Evolutionary conservation across 1,284 basidiomycete genomes (phyloP), one percentile per base, ranked within the genome.

Genomic region (Pyrrhoderma noxium): DNA sequence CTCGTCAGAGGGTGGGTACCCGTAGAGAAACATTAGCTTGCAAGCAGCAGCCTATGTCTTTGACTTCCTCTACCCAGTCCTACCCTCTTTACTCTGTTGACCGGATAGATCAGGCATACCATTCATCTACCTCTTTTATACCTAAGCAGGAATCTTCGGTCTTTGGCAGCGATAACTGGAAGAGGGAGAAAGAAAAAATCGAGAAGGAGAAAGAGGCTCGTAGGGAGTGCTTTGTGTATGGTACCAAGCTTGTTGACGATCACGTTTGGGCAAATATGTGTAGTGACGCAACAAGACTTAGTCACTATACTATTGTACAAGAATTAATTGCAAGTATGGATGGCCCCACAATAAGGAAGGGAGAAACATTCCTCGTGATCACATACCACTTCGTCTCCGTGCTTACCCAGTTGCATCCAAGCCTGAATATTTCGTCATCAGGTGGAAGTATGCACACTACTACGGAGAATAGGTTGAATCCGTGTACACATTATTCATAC

Each of bases 161-260:
- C 13, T 5, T 5, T 31, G 5, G 7, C 27, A 31, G 27, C n/a
- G n/a, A n/a, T n/a, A n/a, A n/a, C 11, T 11, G 27, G 27, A 31
- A 11, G 7, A 31, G 27, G 27, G 27, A 5, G 11, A 31, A 5
- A 11, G 44, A 42, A 34, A 36, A 46, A 9, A 25, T 36, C 27
- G 44, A 38, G 35, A 22, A 16, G 18, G 4, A 14, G 22, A 39
- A 35, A 8, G 50, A 41, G 9, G 34, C 23, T 11, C 48, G 46
- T 21, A n/a, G 21, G 13, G 53, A 54, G 13, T 46, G 48, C 27
- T 54, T 54, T 34, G 31, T 51, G 38, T 54, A 54, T 27, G 41
- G 16, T 19, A 50, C 53, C 8, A 23, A 19, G 45, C 47, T 54
- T 14, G 44, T 50, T 13, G 44, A 49, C 34, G 38, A 41, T 21